Conservation (phyloP, 805 yeast genomes). For the Saturnispora dispora region DNA sequence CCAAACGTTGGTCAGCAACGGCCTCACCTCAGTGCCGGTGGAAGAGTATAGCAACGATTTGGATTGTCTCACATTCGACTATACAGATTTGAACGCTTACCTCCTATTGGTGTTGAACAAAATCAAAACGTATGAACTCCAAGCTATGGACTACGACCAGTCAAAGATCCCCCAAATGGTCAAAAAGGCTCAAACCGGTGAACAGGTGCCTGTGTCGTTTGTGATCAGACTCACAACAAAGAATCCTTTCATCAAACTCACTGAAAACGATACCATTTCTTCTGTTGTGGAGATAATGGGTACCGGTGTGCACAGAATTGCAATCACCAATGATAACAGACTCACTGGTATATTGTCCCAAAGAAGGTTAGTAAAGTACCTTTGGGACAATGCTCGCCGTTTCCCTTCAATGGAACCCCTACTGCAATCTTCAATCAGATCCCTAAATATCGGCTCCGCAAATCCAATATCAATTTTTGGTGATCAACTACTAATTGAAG, state of each 20-base stretch:
- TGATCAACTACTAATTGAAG: slow-evolving; percentile 81
- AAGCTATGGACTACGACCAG: slow-evolving; percentile 25
- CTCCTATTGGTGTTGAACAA: slow-evolving; percentile 77
- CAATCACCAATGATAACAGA: slow-evolving; percentile 48
- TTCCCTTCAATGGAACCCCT: slow-evolving; percentile 75
- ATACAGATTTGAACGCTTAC: slow-evolving; percentile 82
- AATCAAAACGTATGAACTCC: slow-evolving; percentile 32
- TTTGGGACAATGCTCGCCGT: slow-evolving; percentile 89
- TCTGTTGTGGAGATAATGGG: slow-evolving; percentile 82
- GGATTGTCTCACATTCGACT: slow-evolving; percentile 81
- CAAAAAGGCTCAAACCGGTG: slow-evolving; percentile 70
- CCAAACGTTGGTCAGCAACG: slow-evolving; percentile 60
- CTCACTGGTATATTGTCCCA: slow-evolving; percentile 85
- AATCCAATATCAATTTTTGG: slow-evolving; percentile 77
- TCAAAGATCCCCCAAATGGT: slow-evolving; percentile 36
- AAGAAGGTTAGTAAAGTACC: slow-evolving; percentile 70
- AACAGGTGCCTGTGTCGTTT: slow-evolving; percentile 85
- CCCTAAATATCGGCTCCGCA: slow-evolving; percentile 62
- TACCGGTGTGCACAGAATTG: slow-evolving; percentile 92
- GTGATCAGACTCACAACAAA: slow-evolving; percentile 79
- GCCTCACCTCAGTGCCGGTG: slow-evolving; percentile 83
- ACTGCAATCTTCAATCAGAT: slow-evolving; percentile 57
- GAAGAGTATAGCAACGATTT: slow-evolving; percentile 44
- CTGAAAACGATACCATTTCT: slow-evolving; percentile 57
- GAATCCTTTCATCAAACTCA: slow-evolving; percentile 76